These are phyloP conservation scores for Eryngium alpinum DNA, from an alignment of 140 eudicot genomes.

Conservation along the genomic window DNA sequence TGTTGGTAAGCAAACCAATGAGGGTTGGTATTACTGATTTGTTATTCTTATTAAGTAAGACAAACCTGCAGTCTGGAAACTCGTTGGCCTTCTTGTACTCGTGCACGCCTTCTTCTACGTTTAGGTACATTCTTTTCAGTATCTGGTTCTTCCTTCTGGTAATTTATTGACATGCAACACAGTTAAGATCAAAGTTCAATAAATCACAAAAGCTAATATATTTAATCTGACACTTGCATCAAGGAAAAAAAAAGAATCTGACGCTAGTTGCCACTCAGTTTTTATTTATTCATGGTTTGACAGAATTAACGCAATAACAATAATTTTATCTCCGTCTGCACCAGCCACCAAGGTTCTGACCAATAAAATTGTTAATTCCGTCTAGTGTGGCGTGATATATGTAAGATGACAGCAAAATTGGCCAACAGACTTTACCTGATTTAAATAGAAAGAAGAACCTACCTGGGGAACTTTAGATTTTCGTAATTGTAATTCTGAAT, in stretches of 20 bases:
- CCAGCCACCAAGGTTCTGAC: no score
- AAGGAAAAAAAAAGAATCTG: no score
- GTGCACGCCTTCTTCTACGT: conserved; percentile 61
- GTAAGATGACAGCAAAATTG: background rate
- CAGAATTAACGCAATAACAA: no score
- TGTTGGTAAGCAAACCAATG: conserved; percentile 10
- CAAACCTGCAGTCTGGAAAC: conserved; percentile 59
- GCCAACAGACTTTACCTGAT: background rate
- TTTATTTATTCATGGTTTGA: no score
- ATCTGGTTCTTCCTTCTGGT: conserved; percentile 60
- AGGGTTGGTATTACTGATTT: background rate
- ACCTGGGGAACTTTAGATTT: conserved; percentile 61
- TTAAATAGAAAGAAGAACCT: background rate
- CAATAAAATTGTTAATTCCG: background rate
- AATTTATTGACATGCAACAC: conserved; percentile 4
- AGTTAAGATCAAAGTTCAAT: background rate
- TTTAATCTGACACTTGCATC: background rate
- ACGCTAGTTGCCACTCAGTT: no score
- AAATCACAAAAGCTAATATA: background rate
- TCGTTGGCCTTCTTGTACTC: conserved; percentile 44
- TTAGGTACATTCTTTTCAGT: conserved; percentile 41
- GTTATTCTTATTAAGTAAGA: background rate
- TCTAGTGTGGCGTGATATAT: background rate
- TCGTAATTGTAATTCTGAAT: conserved; percentile 64
- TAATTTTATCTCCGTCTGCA: no score